Evolutionary conservation across 1,139 yeast genomes (phyloP).

Genomic region (Blastobotrys illinoisensis): DNA sequence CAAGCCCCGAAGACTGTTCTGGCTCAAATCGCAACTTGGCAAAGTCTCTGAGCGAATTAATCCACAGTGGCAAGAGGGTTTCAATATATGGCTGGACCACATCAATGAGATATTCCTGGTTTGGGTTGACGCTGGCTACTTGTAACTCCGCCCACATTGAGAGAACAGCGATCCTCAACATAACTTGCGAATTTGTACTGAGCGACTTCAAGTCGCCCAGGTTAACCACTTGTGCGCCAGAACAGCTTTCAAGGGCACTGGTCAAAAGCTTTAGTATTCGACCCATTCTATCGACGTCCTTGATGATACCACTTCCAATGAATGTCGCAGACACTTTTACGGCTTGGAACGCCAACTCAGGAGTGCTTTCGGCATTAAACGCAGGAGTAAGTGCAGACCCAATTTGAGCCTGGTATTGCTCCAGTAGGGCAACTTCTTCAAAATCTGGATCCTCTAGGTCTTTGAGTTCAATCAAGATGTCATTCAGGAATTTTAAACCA

Average conservation of each 20-base stretch:
- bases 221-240: constrained; percentile 32
- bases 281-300: constrained; percentile 43
- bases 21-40: constrained; percentile 61
- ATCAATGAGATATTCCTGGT: constrained; percentile 35
- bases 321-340: constrained; percentile 76
- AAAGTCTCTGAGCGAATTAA: constrained; percentile 65
- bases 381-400: constrained; percentile 88
- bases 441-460: constrained; percentile 65
- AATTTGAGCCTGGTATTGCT: constrained; percentile 92
- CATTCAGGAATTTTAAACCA: constrained; percentile 66
- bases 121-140: constrained; percentile 39
- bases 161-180: constrained; percentile 64
- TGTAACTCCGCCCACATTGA: constrained; percentile 87
- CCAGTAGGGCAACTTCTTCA: constrained; percentile 66
- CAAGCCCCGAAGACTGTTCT: constrained; percentile 35
- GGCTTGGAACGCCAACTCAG: constrained; percentile 72
- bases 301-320: constrained; percentile 51
- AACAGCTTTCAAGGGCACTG: constrained; percentile 56
- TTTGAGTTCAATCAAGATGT: constrained; percentile 44
- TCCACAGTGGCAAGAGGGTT: constrained; percentile 72
- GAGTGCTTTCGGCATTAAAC: constrained; percentile 68
- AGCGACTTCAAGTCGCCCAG: constrained; percentile 41
- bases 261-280: constrained; percentile 67
- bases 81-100: constrained; percentile 57
- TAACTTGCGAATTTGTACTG: constrained; percentile 44